phyloP scores from a whole-genome alignment of 805 yeast genomes.

The Helenozyma rhizophorensis region DNA sequence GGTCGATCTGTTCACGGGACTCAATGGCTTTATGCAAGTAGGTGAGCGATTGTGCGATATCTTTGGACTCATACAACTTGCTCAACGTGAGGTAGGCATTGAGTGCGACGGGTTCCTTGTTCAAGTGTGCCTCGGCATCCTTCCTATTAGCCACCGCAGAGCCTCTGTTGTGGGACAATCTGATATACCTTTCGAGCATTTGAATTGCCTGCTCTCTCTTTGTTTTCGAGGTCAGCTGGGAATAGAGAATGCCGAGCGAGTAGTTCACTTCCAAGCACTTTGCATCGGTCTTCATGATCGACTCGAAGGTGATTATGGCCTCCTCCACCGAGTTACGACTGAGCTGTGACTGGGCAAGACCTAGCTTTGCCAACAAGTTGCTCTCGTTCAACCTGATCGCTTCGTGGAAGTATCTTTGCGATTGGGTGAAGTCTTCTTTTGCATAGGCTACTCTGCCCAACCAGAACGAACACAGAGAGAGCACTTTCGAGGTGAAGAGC shows the following conservation, averaged over 20 bases:
- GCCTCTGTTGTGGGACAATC: conserved; percentile 50
- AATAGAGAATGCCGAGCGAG: conserved; percentile 71
- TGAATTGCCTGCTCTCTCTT: conserved; percentile 53
- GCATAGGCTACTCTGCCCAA: conserved; percentile 72
- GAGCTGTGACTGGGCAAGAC: conserved; percentile 81
- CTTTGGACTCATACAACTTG: conserved; percentile 62
- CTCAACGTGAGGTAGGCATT: conserved; percentile 70
- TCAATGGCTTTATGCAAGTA: conserved; percentile 61
- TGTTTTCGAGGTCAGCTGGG: conserved; percentile 41
- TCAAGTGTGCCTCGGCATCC: conserved; percentile 20
- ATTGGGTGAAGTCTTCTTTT: conserved; percentile 55
- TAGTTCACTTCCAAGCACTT: conserved; percentile 71
- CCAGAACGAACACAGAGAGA: conserved; percentile 60
- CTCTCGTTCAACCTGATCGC: conserved; percentile 62
- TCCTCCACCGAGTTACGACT: conserved; percentile 73
- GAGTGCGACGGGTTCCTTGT: conserved; percentile 53
- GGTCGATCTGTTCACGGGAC: conserved; percentile 36
- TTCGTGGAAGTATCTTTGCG: conserved; percentile 69
- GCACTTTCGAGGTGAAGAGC: conserved; percentile 25
- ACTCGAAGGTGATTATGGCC: conserved; percentile 81
- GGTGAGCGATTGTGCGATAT: conserved; percentile 61
- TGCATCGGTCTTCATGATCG: conserved; percentile 58
- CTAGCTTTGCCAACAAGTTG: conserved; percentile 69
- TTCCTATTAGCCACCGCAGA: conserved; percentile 20
- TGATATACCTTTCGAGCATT: conserved; percentile 65